Base-by-base conservation (phyloP, 148 eudicot species). In the Persicaria tinctoria region DNA sequence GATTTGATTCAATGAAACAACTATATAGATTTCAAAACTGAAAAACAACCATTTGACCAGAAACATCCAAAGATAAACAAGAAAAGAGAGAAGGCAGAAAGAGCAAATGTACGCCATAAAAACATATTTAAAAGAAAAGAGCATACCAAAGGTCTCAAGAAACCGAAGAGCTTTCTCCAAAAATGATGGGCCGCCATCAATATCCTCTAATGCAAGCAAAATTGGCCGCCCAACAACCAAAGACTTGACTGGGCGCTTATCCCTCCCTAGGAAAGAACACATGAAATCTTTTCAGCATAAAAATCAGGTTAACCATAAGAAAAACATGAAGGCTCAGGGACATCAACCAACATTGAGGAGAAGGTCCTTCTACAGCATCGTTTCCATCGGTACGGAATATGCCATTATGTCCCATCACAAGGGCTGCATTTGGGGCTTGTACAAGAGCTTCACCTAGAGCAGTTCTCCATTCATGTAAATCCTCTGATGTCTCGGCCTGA, bases 181-280 rank as follows among this genome's bases (percentile, higher is more conserved):
- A 81, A 96, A 96, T n/a, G 99, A 96, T 50, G 99, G 99, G 17
- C 94, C 93, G 72, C 99, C 99, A 83, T 96, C 99, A 72, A 96
- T 92, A 85, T 96, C 99, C 81, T 96, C 99, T 76, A 96, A 80
- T 44, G 97, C 99, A 9, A 96, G 91, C 79, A 96, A 86, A 82
- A 96, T 96, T 68, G 99, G 99, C 8, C 97, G 87, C 77, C 99
- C 99, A 78, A 96, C 95, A 76, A 96, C 99, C 87, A 96, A 78
- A 12, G 99, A 96, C 77, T 96, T 96, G 73, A 96, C 90, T 68
- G 99, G 93, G 44, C 93, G 93, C 77, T 89, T 96, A 75, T 91
- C 97, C 81, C 90, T 92, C 97, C 95, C 99, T 96, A 83, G 9
- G 73, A 71, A 18, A 76, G 76, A 68, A 14, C 48, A 66, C 4